These are phyloP conservation scores for Senecio squalidus DNA, from an alignment of 140 eudicot species.

Conservation along the genomic window DNA sequence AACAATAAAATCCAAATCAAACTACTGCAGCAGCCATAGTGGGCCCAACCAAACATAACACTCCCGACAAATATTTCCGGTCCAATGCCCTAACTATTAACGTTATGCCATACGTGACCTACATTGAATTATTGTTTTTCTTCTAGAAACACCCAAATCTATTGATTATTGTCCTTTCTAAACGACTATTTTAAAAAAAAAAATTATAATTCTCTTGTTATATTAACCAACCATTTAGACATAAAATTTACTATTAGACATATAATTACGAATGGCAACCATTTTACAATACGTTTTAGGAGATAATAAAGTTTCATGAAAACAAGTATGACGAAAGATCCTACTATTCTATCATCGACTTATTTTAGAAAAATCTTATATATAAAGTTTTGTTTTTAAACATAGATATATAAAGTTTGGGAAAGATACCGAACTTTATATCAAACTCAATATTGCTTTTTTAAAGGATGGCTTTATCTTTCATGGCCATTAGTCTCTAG, in stretches of 20 bases:
- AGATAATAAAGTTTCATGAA: too few relatives aligned
- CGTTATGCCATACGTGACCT: conserved; percentile 27
- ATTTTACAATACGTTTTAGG: too few relatives aligned
- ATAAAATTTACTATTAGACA: too few relatives aligned
- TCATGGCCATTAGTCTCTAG: conserved; percentile 19
- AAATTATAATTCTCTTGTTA: too few relatives aligned
- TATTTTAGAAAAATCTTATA: too few relatives aligned
- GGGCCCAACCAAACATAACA: conserved; percentile 3
- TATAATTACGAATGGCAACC: too few relatives aligned
- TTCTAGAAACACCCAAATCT: conserved; percentile 24
- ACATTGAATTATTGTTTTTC: not conserved
- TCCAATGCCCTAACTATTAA: conserved; percentile 25
- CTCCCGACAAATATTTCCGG: conserved; percentile 16
- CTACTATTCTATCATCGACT: too few relatives aligned
- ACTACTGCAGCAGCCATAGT: conserved; percentile 24
- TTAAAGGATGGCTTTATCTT: not conserved
- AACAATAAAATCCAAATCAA: conserved; percentile 25
- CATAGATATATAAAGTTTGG: not conserved
- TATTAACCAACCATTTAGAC: too few relatives aligned
- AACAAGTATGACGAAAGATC: too few relatives aligned
- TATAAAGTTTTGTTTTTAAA: too few relatives aligned
- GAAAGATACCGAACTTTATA: not conserved
- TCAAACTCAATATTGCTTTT: conserved; percentile 14
- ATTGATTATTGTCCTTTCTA: not conserved
- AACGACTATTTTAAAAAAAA: too few relatives aligned